Conservation (phyloP, 2,329 filamentous ascomycete genomes). For the Botryosphaeria agaves region DNA sequence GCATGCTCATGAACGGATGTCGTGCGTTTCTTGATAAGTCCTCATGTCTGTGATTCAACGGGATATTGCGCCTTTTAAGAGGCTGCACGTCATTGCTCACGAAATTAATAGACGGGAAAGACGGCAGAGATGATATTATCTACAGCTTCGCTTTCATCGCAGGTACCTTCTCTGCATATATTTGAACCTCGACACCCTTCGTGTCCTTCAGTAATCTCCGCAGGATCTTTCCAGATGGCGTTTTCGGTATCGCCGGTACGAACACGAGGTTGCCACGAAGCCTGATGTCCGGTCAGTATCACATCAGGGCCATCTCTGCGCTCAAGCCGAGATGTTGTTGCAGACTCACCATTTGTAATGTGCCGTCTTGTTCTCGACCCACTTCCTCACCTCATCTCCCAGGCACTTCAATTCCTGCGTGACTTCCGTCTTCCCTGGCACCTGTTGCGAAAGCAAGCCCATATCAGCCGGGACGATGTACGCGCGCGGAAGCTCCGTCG, state of each 20-base stretch:
- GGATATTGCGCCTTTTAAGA: too few relatives aligned
- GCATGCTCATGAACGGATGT: too few relatives aligned
- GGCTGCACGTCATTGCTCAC: too few relatives aligned
- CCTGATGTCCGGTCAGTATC: neutral
- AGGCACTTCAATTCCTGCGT: neutral
- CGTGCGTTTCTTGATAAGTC: too few relatives aligned
- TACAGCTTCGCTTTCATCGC: neutral
- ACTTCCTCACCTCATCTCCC: neutral
- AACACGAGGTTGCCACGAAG: neutral
- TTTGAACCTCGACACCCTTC: neutral
- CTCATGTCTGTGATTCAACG: too few relatives aligned
- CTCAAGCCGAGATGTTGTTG: neutral
- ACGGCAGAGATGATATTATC: neutral
- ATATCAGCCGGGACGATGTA: neutral
- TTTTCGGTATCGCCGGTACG: neutral
- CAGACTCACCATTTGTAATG: neutral
- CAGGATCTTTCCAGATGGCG: neutral
- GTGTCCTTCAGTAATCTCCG: neutral
- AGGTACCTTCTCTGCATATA: neutral
- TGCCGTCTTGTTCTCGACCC: neutral
- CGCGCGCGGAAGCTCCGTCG: neutral
- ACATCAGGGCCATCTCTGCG: too few relatives aligned
- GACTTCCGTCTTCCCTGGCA: neutral
- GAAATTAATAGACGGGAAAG: neutral
- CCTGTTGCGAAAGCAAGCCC: neutral